Evolutionary conservation across 2,329 filamentous ascomycete species (phyloP).

Genomic region (Trichophaea hybrida): DNA sequence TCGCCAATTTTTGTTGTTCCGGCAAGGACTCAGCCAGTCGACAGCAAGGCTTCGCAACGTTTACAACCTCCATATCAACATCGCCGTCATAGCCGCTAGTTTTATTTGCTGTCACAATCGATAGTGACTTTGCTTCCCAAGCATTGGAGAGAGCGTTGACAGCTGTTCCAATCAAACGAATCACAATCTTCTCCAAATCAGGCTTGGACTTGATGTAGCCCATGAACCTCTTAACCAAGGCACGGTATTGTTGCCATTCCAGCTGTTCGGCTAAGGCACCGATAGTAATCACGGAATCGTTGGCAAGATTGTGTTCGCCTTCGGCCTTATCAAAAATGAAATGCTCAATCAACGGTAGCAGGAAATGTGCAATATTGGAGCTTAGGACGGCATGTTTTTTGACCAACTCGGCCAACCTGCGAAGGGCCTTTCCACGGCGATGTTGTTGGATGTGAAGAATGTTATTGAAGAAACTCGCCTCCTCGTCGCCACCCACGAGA

Average conservation of each 20-base stretch:
- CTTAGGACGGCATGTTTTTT: conserved; percentile 50
- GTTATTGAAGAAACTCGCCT: conserved; percentile 81
- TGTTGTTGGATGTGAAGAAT: conserved; percentile 81
- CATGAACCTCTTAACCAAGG: conserved; percentile 69
- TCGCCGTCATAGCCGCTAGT: conserved; percentile 28
- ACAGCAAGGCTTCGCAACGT: conserved; percentile 21
- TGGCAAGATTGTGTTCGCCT: conserved; percentile 74
- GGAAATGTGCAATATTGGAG: conserved; percentile 68
- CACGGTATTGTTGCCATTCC: conserved; percentile 82
- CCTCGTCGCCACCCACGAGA: conserved; percentile 57
- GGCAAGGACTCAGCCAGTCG: conserved; percentile 53
- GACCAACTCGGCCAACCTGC: conserved; percentile 58
- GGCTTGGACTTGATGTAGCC: conserved; percentile 67
- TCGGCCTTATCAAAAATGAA: conserved; percentile 76
- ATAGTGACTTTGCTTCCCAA: conserved; percentile 22
- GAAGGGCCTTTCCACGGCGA: conserved; percentile 68
- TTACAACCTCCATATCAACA: conserved; percentile 34
- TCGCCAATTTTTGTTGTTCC: conserved; percentile 48
- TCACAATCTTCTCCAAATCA: conserved; percentile 71
- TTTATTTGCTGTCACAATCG: conserved; percentile 11
- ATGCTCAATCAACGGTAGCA: conserved; percentile 83
- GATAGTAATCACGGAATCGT: conserved; percentile 72
- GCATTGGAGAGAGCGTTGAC: conserved; percentile 46
- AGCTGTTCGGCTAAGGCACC: conserved; percentile 58
- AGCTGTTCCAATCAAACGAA: conserved; percentile 66